Percentiles rank a stretch among this genome's conserved stretches.
These are phyloP conservation scores for Orbilia javanica DNA, from an alignment of 2,329 filamentous ascomycete genomes.

Conservation along the genomic window DNA sequence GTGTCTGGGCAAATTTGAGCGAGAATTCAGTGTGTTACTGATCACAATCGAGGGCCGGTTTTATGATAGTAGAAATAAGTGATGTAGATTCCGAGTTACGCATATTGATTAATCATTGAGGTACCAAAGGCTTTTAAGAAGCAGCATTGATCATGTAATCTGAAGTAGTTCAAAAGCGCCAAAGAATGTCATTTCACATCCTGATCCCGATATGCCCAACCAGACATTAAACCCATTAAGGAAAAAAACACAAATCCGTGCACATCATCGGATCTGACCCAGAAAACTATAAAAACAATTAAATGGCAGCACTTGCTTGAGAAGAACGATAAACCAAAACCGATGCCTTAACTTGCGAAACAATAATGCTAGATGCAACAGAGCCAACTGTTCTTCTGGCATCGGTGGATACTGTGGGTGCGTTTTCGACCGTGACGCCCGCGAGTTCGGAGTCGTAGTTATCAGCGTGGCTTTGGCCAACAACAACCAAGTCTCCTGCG, in stretches of 20 bases:
- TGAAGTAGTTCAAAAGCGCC: constrained; percentile 2
- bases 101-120: background rate
- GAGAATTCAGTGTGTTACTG: too few relatives aligned
- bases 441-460: constrained; percentile 49
- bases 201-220: background rate
- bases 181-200: constrained; percentile 1
- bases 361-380: constrained; percentile 69
- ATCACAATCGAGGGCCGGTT: too few relatives aligned
- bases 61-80: too few relatives aligned
- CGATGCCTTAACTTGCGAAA: constrained; percentile 32
- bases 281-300: background rate
- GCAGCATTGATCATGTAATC: background rate
- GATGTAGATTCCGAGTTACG: background rate
- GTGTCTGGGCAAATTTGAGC: too few relatives aligned
- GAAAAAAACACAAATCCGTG: background rate
- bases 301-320: background rate
- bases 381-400: constrained; percentile 71
- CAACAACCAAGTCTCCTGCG: constrained; percentile 77
- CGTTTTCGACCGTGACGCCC: constrained; percentile 58
- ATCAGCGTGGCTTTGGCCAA: constrained; percentile 70
- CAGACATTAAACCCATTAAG: background rate
- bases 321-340: constrained; percentile 36
- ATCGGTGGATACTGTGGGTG: constrained; percentile 64
- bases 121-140: background rate
- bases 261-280: background rate